phyloP scores from a whole-genome alignment of 2,329 filamentous ascomycete genomes.

The Cercospora janseana region DNA sequence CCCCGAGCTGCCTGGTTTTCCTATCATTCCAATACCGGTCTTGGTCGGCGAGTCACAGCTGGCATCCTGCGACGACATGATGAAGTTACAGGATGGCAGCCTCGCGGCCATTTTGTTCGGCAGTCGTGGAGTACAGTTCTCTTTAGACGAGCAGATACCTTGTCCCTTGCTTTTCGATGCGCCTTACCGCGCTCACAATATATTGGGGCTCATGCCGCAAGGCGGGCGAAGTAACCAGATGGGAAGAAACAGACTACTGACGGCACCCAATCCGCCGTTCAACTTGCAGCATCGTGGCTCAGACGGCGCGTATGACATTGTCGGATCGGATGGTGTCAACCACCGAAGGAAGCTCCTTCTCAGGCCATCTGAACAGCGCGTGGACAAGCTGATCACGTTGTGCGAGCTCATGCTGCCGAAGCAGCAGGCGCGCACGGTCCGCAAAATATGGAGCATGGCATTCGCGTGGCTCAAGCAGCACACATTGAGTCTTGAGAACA shows the following conservation, averaged over 20 bases:
- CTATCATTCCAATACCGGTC: conserved; percentile 28
- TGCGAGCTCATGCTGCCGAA: conserved; percentile 33
- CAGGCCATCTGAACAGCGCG: conserved; percentile 24
- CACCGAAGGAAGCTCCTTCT: conserved; percentile 35
- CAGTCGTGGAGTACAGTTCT: conserved; percentile 28
- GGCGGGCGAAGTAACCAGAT: conserved; percentile 22
- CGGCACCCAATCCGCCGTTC: conserved; percentile 16
- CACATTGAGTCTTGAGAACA: conserved; percentile 18
- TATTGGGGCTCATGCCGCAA: conserved; percentile 12
- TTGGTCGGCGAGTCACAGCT: conserved; percentile 23
- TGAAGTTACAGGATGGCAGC: conserved; percentile 24
- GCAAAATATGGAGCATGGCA: conserved; percentile 34
- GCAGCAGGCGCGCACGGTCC: conserved; percentile 26
- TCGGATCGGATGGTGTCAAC: conserved; percentile 26
- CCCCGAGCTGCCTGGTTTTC: conserved; percentile 22
- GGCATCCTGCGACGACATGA: conserved; percentile 28
- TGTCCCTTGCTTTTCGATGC: conserved; percentile 27
- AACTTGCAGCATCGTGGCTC: conserved; percentile 25
- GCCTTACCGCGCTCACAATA: conserved; percentile 29
- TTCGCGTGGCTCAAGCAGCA: conserved; percentile 25
- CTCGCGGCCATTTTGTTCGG: conserved; percentile 28
- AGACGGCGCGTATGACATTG: conserved; percentile 29
- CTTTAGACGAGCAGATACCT: conserved; percentile 21
- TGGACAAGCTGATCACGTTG: conserved; percentile 30
- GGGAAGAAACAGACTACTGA: conserved; percentile 32